Percentiles rank a stretch among this genome's conserved stretches.
Evolutionary conservation across 169 alveolate species (phyloP).

Genomic region (Plasmodium reichenowi): DNA sequence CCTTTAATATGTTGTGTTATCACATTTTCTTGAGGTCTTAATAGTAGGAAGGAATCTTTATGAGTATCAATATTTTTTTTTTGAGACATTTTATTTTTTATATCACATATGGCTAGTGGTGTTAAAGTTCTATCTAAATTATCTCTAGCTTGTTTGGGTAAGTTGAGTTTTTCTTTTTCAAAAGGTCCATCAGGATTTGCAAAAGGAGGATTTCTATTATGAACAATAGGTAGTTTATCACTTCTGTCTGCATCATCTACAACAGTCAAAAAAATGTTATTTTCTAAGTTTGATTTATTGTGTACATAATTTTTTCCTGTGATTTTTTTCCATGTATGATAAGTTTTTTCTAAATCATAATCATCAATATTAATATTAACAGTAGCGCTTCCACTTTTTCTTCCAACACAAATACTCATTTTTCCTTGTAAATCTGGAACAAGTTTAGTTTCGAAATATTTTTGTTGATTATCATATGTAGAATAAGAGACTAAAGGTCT

Average conservation of each 20-base stretch:
- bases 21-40: constrained; percentile 15
- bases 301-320: constrained; percentile 44
- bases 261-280: constrained; percentile 79
- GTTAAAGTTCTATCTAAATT: constrained; percentile 73
- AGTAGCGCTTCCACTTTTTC: constrained; percentile 77
- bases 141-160: constrained; percentile 74
- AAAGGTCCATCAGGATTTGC: constrained; percentile 82
- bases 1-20: constrained; percentile 45
- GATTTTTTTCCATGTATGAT: constrained; percentile 71
- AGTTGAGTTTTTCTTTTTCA: constrained; percentile 66
- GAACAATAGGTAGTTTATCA: constrained; percentile 73
- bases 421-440: constrained; percentile 71
- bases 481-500: constrained; percentile 53
- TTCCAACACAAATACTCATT: constrained; percentile 76
- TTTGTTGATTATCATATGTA: constrained; percentile 62
- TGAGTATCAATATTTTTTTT: constrained; percentile 61
- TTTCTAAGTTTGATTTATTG: constrained; percentile 65
- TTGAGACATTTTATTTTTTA: constrained; percentile 13
- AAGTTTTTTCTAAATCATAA: constrained; percentile 68
- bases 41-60: constrained; percentile 32
- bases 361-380: constrained; percentile 66
- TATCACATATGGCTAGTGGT: constrained; percentile 17
- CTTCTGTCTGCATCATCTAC: constrained; percentile 74
- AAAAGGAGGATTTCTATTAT: constrained; percentile 78
- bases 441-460: constrained; percentile 66